Percentiles rank a stretch among this genome's conserved stretches.
Conservation (phyloP, 768 basidiomycete species). For the Suillus brevipes region DNA sequence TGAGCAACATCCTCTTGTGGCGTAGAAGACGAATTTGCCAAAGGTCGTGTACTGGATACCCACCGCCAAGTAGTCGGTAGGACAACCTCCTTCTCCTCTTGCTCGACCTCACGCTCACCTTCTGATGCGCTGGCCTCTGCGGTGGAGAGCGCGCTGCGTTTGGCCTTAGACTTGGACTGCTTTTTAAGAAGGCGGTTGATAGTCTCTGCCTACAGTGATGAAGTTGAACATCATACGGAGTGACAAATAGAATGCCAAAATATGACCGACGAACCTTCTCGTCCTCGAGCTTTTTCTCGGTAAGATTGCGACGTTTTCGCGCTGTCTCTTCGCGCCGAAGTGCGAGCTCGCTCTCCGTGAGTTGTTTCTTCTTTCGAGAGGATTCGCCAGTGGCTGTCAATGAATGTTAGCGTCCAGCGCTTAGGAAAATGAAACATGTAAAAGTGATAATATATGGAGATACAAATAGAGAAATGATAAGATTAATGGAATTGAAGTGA, state of each 20-base stretch:
- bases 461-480: neutral
- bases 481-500: neutral
- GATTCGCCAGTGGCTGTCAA: conserved; percentile 13
- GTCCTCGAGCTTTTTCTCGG: conserved; percentile 82
- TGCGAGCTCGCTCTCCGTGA: conserved; percentile 73
- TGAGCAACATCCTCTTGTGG: conserved; percentile 6
- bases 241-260: neutral
- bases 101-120: conserved; percentile 25
- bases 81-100: conserved; percentile 40
- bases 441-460: neutral
- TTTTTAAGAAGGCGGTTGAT: conserved; percentile 89
- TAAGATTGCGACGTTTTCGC: conserved; percentile 75
- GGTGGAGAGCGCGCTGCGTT: conserved; percentile 51
- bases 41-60: conserved; percentile 56
- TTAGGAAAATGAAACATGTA: neutral
- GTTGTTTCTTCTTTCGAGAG: conserved; percentile 55
- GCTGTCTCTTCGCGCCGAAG: conserved; percentile 79
- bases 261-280: conserved; percentile 58
- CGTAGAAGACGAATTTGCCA: conserved; percentile 5
- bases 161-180: conserved; percentile 67
- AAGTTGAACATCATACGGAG: neutral
- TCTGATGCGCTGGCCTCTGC: conserved; percentile 42
- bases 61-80: conserved; percentile 68
- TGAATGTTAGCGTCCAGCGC: neutral
- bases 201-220: conserved; percentile 63